Evolutionary conservation across 2,329 filamentous ascomycete genomes (phyloP), one percentile per base, ranked within the genome.

Genomic region (Ramularia endophylla): DNA sequence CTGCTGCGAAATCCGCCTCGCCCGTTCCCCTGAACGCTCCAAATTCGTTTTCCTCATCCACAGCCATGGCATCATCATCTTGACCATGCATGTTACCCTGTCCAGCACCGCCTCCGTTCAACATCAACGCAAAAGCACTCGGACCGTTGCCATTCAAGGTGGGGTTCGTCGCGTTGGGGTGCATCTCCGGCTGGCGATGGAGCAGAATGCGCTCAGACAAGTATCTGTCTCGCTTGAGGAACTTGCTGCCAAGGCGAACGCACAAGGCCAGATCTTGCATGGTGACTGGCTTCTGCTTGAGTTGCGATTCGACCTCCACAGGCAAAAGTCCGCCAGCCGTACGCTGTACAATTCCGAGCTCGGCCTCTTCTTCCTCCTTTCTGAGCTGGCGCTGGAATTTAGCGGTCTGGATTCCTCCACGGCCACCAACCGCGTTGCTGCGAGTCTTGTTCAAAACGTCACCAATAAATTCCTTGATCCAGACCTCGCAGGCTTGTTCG

Each of bases 311-410:
- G 3, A 85, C 78, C 63, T 95, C 88, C 27, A 88, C 69, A 0
- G 89, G 90, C 5, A 95, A 67, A 19, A 94, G 65, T 1, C 88
- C 88, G 35, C 77, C 82, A 45, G 84, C 82, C 44, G 88, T 85
- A 51, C 86, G 75, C 13, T 76, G 70, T 1, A 94, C 62, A 53
- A 89, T 85, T 4, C 88, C 87, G n/a, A 79, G 73, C 29, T 80
- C 74, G 18, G 78, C 80, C 0, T 79, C 76, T 31, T 83, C 75
- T 59, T 95, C 88, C 62, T 95, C 89, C 34, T 73, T 71, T 40
- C 80, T 78, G 8, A 95, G 72, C 59, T 87, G 85, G 44, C 77
- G 74, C 49, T 79, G 80, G 64, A 90, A 95, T 44, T 79, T 81
- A 52, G 82, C 77, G 2, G 87, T 94, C 61, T 88, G 83, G 44